Evolutionary conservation across 163 green algal species (phyloP).

Genomic region (Prototheca cutis): DNA sequence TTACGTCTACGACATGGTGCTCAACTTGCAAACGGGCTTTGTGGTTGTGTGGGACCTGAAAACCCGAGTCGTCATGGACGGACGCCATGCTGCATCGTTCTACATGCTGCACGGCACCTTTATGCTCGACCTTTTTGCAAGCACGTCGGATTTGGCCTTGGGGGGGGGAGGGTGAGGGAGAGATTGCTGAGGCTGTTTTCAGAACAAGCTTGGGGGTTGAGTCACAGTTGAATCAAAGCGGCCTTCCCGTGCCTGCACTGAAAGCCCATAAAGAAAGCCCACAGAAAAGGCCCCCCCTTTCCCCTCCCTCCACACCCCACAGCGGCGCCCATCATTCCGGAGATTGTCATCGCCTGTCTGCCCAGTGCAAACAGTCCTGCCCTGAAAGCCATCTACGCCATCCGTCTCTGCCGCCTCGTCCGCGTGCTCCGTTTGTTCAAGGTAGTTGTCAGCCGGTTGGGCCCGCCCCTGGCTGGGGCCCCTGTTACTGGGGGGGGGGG

Average conservation of each 20-base stretch:
- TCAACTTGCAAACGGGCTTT: constrained; percentile 9
- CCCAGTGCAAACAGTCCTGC: neutral
- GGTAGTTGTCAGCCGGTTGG: neutral
- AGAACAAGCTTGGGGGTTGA: too few relatives aligned
- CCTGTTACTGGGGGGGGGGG: too few relatives aligned
- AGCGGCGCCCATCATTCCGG: constrained; percentile 15
- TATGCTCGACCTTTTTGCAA: constrained; percentile 1
- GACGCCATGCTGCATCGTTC: neutral
- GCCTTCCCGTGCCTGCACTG: too few relatives aligned
- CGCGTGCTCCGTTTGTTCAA: constrained; percentile 11
- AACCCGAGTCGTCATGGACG: constrained; percentile 3
- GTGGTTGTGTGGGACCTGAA: neutral
- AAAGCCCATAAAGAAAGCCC: neutral
- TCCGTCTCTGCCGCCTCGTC: constrained; percentile 16
- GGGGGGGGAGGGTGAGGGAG: too few relatives aligned
- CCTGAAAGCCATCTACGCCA: constrained; percentile 1
- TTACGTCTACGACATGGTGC: constrained; percentile 7
- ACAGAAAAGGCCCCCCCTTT: neutral
- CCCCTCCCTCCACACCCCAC: neutral
- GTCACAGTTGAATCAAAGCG: too few relatives aligned
- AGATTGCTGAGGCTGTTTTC: too few relatives aligned
- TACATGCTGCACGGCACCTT: constrained; percentile 11
- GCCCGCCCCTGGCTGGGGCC: neutral
- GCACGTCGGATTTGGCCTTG: too few relatives aligned
- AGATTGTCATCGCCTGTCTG: constrained; percentile 1